A percentile compares a stretch with the other conserved stretches of the same genome.
These are phyloP conservation scores for Solanum boliviense DNA, from an alignment of 257 asterid species.

Conservation along the genomic window DNA sequence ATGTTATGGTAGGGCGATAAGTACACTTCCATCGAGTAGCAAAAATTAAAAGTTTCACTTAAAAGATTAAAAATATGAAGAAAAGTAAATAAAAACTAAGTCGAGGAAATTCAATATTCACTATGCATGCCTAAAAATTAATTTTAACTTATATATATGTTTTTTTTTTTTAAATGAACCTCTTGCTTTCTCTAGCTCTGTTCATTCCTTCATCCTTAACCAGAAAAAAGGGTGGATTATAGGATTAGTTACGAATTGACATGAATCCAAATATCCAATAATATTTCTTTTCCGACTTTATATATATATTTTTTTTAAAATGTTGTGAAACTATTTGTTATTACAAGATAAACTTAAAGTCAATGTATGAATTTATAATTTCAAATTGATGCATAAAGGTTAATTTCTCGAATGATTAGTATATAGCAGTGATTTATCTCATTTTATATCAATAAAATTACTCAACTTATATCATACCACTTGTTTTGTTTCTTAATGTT, in stretches of 20 bases:
- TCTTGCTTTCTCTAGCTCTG: not conserved
- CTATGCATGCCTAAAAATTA: too few species aligned
- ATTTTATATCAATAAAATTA: not conserved
- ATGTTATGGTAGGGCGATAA: not conserved
- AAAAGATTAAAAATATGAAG: too few species aligned
- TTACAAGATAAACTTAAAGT: not conserved
- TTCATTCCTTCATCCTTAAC: not conserved
- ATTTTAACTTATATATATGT: too few species aligned
- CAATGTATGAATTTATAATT: not conserved
- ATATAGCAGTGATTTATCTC: too few species aligned
- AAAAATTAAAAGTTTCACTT: too few species aligned
- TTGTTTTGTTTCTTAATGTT: not conserved
- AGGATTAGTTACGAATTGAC: too few species aligned
- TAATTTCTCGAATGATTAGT: not conserved
- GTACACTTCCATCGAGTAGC: not conserved
- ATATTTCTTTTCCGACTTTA: fast-evolving
- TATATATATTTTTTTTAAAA: too few species aligned
- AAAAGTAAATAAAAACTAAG: too few species aligned
- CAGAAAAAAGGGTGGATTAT: too few species aligned
- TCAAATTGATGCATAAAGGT: not conserved
- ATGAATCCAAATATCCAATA: too few species aligned
- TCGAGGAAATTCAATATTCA: too few species aligned
- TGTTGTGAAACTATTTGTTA: not conserved
- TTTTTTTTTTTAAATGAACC: too few species aligned
- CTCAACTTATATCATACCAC: not conserved